phyloP scores from a whole-genome alignment of 192 early-diverging fungal species.

The Spizellomyces punctatus region DNA sequence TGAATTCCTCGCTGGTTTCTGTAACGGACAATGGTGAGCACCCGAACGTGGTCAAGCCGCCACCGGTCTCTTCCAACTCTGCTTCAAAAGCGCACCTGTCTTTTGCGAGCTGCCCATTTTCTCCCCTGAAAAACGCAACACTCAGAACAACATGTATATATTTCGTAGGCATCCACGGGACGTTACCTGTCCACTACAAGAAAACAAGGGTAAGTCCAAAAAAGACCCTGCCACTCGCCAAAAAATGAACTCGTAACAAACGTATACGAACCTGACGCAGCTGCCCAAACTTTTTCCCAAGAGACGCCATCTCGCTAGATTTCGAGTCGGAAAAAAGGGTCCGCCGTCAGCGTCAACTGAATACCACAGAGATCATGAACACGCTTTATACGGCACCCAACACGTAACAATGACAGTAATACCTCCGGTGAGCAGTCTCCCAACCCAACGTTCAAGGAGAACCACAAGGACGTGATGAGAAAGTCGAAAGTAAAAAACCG shows the following conservation, averaged over 20 bases:
- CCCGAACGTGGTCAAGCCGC: background rate
- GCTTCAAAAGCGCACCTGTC: slow-evolving; percentile 46
- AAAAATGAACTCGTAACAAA: too few species aligned
- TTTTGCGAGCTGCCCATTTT: slow-evolving; percentile 68
- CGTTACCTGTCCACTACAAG: slow-evolving; percentile 5
- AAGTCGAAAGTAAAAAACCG: too few species aligned
- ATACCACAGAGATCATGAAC: too few species aligned
- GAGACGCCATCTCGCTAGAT: slow-evolving; percentile 19
- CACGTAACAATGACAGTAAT: too few species aligned
- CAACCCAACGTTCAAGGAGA: too few species aligned
- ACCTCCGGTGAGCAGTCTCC: too few species aligned
- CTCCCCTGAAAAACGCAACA: slow-evolving; percentile 54
- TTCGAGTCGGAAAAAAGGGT: too few species aligned
- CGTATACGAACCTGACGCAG: slow-evolving; percentile 41
- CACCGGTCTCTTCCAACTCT: background rate
- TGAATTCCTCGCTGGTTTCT: slow-evolving; percentile 83
- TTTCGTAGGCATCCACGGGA: background rate
- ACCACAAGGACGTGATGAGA: too few species aligned
- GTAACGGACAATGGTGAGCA: background rate
- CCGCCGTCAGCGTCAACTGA: too few species aligned
- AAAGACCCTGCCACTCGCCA: background rate
- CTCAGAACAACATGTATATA: background rate
- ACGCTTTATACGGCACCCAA: too few species aligned
- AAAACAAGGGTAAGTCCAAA: background rate
- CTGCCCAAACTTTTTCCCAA: slow-evolving; percentile 49